phyloP scores from a whole-genome alignment of 2,329 filamentous ascomycete species.

The Albifimbria verrucaria region DNA sequence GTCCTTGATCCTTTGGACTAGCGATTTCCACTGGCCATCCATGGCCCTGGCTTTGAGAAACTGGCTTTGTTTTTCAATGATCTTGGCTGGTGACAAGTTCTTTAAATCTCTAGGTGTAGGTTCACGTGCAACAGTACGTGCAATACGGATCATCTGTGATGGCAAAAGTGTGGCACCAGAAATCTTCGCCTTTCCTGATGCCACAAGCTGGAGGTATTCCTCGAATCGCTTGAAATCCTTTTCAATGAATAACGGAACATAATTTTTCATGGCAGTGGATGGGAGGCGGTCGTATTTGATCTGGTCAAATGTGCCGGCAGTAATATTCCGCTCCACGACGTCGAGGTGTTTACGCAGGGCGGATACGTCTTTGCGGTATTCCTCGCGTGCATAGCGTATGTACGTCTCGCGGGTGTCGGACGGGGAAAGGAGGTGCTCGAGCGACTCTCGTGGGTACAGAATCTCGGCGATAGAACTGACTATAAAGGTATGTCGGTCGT shows the following conservation, averaged over 20 bases:
- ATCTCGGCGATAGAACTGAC: constrained; percentile 55
- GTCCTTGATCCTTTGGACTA: constrained; percentile 56
- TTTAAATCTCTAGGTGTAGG: constrained; percentile 4
- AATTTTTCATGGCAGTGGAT: constrained; percentile 54
- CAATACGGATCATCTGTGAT: constrained; percentile 39
- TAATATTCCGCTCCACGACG: constrained; percentile 51
- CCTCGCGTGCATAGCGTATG: constrained; percentile 50
- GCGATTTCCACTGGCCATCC: constrained; percentile 52
- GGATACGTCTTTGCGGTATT: constrained; percentile 49
- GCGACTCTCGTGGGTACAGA: constrained; percentile 35
- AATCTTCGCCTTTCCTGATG: constrained; percentile 44
- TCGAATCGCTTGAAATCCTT: constrained; percentile 50
- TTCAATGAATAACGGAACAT: constrained; percentile 43
- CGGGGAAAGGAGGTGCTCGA: constrained; percentile 26
- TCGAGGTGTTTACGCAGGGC: constrained; percentile 50
- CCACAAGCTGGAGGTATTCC: constrained; percentile 46
- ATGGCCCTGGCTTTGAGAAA: constrained; percentile 33
- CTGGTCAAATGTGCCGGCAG: constrained; percentile 38
- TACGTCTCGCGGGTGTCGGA: constrained; percentile 44
- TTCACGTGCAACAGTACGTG: not conserved
- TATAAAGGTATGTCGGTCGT: constrained; percentile 57
- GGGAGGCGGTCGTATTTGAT: constrained; percentile 58
- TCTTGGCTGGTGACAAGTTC: constrained; percentile 4
- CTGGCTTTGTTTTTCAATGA: constrained; percentile 24
- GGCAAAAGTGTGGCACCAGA: constrained; percentile 55